Evolutionary conservation across 306 rosid genomes (phyloP).

Genomic region (Corylus avellana): DNA sequence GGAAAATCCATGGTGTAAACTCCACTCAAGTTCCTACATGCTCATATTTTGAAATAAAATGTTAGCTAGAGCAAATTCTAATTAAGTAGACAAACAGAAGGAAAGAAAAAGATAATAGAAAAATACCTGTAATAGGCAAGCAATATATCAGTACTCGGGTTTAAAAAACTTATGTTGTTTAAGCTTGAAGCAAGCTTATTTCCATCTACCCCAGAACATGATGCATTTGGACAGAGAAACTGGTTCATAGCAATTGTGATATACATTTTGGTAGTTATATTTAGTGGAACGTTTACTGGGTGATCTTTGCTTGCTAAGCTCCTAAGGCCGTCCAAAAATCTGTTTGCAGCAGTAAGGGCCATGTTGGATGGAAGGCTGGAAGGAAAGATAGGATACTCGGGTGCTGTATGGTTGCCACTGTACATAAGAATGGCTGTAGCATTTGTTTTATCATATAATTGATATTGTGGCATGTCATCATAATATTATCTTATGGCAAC

Average conservation of each 20-base stretch:
- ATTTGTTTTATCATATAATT: constrained; percentile 24
- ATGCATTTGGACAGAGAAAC: constrained; percentile 7
- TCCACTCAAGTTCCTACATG: constrained; percentile 18
- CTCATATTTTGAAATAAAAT: background rate
- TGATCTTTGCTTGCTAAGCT: constrained; percentile 23
- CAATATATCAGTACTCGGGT: constrained; percentile 13
- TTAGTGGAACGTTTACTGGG: constrained; percentile 22
- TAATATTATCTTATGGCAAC: constrained; percentile 25
- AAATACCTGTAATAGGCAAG: constrained; percentile 32
- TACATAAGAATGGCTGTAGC: constrained; percentile 26
- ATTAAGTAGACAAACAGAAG: background rate
- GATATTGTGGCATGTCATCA: background rate
- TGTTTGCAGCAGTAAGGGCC: constrained; percentile 9
- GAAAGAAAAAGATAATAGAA: background rate
- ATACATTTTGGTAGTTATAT: background rate
- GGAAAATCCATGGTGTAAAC: constrained; percentile 16
- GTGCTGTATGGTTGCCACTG: constrained; percentile 18
- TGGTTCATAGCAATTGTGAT: constrained; percentile 22
- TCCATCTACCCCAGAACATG: background rate
- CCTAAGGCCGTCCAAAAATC: background rate
- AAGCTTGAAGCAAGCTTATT: constrained; percentile 15
- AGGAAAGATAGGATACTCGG: background rate
- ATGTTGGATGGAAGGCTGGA: constrained; percentile 3
- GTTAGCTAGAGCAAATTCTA: background rate
- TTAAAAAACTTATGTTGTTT: constrained; percentile 31